Evolutionary conservation across 805 yeast species (phyloP).

Genomic region (Teunomyces pallodes): DNA sequence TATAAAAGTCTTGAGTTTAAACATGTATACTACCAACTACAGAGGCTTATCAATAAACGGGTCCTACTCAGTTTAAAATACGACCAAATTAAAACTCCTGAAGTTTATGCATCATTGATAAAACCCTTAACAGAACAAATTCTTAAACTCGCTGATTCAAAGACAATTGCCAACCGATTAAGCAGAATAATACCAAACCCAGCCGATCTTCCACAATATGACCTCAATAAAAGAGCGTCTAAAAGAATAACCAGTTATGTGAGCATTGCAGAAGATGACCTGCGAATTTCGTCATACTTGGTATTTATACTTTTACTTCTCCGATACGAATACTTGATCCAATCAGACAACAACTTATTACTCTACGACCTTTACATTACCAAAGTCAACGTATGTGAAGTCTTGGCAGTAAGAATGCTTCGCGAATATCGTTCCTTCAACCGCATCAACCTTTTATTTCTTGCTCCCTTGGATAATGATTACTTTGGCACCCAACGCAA

Average conservation of each 20-base stretch:
- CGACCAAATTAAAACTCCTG: conserved; percentile 52
- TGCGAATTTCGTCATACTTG: conserved; percentile 21
- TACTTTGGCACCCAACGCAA: conserved; percentile 12
- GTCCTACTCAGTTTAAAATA: conserved; percentile 47
- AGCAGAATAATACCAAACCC: conserved; percentile 22
- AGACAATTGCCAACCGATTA: conserved; percentile 32
- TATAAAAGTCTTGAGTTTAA: conserved; percentile 34
- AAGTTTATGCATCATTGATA: conserved; percentile 44
- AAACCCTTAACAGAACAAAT: conserved; percentile 45
- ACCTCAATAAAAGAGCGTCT: conserved; percentile 12
- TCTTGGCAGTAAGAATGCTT: conserved; percentile 49
- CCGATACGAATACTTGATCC: conserved; percentile 38
- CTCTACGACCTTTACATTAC: conserved; percentile 39
- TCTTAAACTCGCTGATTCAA: conserved; percentile 37
- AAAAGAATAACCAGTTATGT: conserved; percentile 7
- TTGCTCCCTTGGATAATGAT: conserved; percentile 44
- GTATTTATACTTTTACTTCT: conserved; percentile 34
- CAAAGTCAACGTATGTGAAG: conserved; percentile 51
- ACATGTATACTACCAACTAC: conserved; percentile 36
- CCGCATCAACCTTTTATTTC: conserved; percentile 45
- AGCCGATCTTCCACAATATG: conserved; percentile 18
- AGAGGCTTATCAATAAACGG: conserved; percentile 40
- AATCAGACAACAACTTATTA: conserved; percentile 37
- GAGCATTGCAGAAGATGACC: conserved; percentile 11
- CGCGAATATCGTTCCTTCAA: conserved; percentile 43